Percentiles rank a stretch among this genome's conserved stretches.
These are phyloP conservation scores for Escovopsis weberi DNA, from an alignment of 2,329 filamentous ascomycete genomes.

Conservation along the genomic window DNA sequence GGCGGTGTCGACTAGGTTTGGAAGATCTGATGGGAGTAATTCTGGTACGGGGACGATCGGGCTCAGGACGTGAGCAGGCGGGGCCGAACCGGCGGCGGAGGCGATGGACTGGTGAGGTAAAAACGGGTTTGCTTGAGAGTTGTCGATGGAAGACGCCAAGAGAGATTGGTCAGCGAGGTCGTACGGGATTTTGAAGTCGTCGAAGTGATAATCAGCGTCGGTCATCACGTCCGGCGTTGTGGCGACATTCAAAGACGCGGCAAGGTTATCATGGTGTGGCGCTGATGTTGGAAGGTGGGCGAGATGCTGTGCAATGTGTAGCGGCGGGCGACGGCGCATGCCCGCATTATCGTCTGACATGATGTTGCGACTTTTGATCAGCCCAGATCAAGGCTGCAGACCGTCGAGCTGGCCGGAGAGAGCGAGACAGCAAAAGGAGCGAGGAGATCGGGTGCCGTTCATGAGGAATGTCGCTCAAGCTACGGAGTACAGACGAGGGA, in stretches of 20 bases:
- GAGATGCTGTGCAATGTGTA: slow-evolving; percentile 16
- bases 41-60: slow-evolving; percentile 8
- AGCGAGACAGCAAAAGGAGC: neutral
- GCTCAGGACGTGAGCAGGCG: slow-evolving; percentile 9
- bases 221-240: slow-evolving; percentile 20
- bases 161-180: slow-evolving; percentile 16
- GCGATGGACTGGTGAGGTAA: slow-evolving; percentile 14
- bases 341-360: slow-evolving; percentile 17
- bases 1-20: slow-evolving; percentile 24
- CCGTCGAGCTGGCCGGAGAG: neutral
- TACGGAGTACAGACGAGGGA: too few species aligned
- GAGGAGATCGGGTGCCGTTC: neutral
- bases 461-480: neutral
- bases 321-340: slow-evolving; percentile 15
- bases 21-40: slow-evolving; percentile 10
- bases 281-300: slow-evolving; percentile 13
- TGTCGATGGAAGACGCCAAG: slow-evolving; percentile 14
- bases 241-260: slow-evolving; percentile 10
- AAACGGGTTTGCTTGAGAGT: slow-evolving; percentile 19
- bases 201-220: slow-evolving; percentile 31
- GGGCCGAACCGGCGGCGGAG: slow-evolving; percentile 6
- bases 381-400: neutral
- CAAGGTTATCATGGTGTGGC: slow-evolving; percentile 11
- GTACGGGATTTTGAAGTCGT: slow-evolving; percentile 39
- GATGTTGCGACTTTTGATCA: slow-evolving; percentile 4